Percentiles rank a stretch among this genome's conserved stretches.
phyloP scores from a whole-genome alignment of 768 basidiomycete genomes.

The Austroboletus festivus region DNA sequence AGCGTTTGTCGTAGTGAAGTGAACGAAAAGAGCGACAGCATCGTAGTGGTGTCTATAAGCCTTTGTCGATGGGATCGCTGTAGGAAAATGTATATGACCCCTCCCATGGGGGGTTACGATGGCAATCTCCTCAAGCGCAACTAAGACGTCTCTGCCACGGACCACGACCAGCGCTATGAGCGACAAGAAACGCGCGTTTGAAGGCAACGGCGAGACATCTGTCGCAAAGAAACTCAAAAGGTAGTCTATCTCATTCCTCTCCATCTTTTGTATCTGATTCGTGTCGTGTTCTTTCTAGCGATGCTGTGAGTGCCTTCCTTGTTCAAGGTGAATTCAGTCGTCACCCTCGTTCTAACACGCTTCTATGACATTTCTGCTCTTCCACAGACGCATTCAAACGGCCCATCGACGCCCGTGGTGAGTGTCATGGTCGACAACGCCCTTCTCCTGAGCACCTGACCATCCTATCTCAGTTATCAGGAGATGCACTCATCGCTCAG shows the following conservation, averaged over 20 bases:
- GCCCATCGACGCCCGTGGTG: constrained; percentile 41
- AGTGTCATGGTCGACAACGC: constrained; percentile 24
- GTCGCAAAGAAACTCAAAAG: constrained; percentile 64
- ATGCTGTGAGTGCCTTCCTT: constrained; percentile 56
- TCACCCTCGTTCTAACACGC: constrained; percentile 52
- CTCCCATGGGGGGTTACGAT: constrained; percentile 17
- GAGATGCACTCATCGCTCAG: constrained; percentile 72
- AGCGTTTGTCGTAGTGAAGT: constrained; percentile 14
- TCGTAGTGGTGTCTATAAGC: too few relatives aligned
- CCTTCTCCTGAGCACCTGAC: neutral
- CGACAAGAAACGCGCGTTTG: constrained; percentile 62
- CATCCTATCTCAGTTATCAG: constrained; percentile 38
- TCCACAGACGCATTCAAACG: constrained; percentile 51
- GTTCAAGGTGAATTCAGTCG: constrained; percentile 70
- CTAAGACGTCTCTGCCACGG: too few relatives aligned
- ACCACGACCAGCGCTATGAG: constrained; percentile 42
- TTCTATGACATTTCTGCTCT: constrained; percentile 62
- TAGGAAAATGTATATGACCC: constrained; percentile 12
- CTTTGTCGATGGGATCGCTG: too few relatives aligned
- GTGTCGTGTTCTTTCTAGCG: constrained; percentile 40
- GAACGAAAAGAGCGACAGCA: constrained; percentile 23
- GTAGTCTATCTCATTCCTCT: constrained; percentile 37
- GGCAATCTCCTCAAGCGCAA: too few relatives aligned
- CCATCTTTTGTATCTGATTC: constrained; percentile 3
- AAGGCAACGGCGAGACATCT: constrained; percentile 48